A percentile compares a stretch with the other conserved stretches of the same genome.
Conservation (phyloP, 352 stramenopile species). For the Phytophthora palmivora region DNA sequence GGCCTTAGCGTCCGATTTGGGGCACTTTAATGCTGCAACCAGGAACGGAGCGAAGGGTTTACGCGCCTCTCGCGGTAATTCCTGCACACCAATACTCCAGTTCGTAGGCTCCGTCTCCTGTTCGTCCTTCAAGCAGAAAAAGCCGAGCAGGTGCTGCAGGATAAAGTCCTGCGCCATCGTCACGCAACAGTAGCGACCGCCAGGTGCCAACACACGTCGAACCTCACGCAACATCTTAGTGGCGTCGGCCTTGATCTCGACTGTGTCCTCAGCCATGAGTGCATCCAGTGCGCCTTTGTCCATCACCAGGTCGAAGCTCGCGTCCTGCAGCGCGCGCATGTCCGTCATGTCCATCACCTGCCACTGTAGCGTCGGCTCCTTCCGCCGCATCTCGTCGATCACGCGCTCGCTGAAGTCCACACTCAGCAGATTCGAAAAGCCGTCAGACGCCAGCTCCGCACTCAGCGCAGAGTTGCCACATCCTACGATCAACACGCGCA, state of each 20-base stretch:
- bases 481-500: constrained; percentile 75
- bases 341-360: constrained; percentile 84
- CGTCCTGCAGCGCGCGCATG: constrained; percentile 50
- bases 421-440: constrained; percentile 63
- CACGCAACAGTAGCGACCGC: constrained; percentile 76
- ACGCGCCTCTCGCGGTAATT: constrained; percentile 47
- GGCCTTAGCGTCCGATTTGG: constrained; percentile 24
- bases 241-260: constrained; percentile 49
- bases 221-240: constrained; percentile 78
- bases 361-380: constrained; percentile 66
- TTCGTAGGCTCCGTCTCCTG: constrained; percentile 6
- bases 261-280: constrained; percentile 62
- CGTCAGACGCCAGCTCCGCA: constrained; percentile 59
- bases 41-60: constrained; percentile 70
- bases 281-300: constrained; percentile 87
- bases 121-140: constrained; percentile 39
- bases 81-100: constrained; percentile 48
- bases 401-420: constrained; percentile 81
- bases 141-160: constrained; percentile 60
- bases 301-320: constrained; percentile 75
- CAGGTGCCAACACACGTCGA: constrained; percentile 57
- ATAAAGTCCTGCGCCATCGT: constrained; percentile 87
- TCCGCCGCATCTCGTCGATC: constrained; percentile 81
- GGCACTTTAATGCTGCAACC: constrained; percentile 46
- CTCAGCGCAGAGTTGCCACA: constrained; percentile 84